A percentile compares a stretch with the other conserved stretches of the same genome.
Conservation (phyloP, 2,329 filamentous ascomycete genomes). For the Aspergillus sp. region DNA sequence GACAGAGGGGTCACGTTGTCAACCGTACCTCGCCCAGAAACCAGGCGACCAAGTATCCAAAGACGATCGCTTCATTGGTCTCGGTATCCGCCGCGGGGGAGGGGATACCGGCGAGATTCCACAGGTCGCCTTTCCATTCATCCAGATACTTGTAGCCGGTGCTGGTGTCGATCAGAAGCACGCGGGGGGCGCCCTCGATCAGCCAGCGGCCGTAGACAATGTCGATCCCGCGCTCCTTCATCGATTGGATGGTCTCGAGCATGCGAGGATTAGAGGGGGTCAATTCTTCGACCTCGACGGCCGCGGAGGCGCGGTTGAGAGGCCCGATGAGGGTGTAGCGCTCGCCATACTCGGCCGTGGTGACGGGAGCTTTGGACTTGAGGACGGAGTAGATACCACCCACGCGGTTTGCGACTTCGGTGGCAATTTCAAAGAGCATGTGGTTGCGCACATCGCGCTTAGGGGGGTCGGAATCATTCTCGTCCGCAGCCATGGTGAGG, state of each 20-base stretch:
- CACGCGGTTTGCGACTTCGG: slow-evolving; percentile 96
- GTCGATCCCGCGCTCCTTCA: slow-evolving; percentile 87
- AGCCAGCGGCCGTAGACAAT: slow-evolving; percentile 95
- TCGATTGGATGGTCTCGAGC: slow-evolving; percentile 79
- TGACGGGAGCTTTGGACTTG: slow-evolving; percentile 98
- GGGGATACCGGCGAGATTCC: slow-evolving; percentile 91
- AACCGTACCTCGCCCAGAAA: slow-evolving; percentile 86
- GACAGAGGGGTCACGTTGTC: too few species aligned
- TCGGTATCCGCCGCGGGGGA: slow-evolving; percentile 87
- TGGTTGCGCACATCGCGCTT: slow-evolving; percentile 85
- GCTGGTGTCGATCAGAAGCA: slow-evolving; percentile 91
- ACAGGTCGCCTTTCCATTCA: slow-evolving; percentile 96
- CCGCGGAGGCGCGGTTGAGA: slow-evolving; percentile 86
- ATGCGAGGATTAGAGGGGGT: slow-evolving; percentile 79
- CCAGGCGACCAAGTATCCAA: slow-evolving; percentile 96
- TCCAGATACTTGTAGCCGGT: slow-evolving; percentile 87
- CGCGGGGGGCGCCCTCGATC: slow-evolving; percentile 91
- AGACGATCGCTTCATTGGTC: slow-evolving; percentile 96
- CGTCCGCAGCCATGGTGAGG: slow-evolving; percentile 74
- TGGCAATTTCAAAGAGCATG: slow-evolving; percentile 93
- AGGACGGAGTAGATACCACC: slow-evolving; percentile 99
- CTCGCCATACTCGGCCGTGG: slow-evolving; percentile 97
- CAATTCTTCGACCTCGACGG: slow-evolving; percentile 95
- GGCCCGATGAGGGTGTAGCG: slow-evolving; percentile 94
- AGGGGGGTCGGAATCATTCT: slow-evolving; percentile 61